Evolutionary conservation across 768 basidiomycete genomes (phyloP).

Genomic region (Podaxis mareebaensis): DNA sequence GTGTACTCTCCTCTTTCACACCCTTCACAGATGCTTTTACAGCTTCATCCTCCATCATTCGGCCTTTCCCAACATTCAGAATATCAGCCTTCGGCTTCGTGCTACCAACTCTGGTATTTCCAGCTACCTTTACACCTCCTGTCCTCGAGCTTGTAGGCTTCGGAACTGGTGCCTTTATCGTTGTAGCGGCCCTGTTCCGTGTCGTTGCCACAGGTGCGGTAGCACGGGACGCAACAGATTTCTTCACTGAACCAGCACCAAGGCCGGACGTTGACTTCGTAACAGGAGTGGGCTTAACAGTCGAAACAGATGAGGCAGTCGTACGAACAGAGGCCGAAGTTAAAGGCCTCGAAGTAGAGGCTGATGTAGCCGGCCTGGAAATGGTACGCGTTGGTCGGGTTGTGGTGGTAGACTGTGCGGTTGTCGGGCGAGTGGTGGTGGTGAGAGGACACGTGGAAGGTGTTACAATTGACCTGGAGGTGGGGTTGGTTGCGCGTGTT

Average conservation of each 20-base stretch:
- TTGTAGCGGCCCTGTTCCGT: background rate
- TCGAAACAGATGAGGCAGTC: background rate
- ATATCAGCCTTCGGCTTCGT: background rate
- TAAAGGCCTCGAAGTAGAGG: background rate
- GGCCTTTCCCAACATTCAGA: background rate
- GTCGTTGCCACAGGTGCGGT: background rate
- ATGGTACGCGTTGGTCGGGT: background rate
- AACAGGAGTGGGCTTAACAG: background rate
- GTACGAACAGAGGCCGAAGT: background rate
- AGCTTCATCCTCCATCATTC: background rate
- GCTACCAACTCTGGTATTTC: background rate
- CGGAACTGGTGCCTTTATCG: background rate
- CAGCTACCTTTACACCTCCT: background rate
- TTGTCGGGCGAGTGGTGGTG: background rate
- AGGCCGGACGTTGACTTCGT: background rate
- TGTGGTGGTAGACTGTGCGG: background rate
- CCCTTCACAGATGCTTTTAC: background rate
- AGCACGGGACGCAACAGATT: background rate
- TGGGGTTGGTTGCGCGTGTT: background rate
- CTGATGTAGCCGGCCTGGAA: slow-evolving; percentile 7
- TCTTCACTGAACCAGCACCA: background rate
- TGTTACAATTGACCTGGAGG: background rate
- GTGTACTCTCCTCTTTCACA: too few relatives aligned
- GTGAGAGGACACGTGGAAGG: background rate
- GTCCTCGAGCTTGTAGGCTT: background rate